Evolutionary conservation across 495 filamentous ascomycete species (phyloP).

Genomic region (Penicillium subrubescens): DNA sequence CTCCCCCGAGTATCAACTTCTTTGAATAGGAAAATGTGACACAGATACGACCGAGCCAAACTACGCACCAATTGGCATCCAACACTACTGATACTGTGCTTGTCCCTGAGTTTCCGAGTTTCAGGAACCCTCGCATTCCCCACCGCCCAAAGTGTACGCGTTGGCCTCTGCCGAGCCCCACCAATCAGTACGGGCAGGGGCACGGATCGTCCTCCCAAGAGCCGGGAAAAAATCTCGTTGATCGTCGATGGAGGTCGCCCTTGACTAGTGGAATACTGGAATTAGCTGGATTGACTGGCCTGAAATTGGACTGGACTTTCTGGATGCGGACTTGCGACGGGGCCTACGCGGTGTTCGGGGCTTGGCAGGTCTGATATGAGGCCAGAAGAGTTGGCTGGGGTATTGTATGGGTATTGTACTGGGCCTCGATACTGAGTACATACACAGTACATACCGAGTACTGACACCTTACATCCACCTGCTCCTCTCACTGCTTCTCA

Average conservation of each 20-base stretch:
- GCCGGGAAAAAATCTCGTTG: constrained; percentile 6
- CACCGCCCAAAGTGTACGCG: constrained; percentile 25
- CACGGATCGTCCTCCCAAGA: constrained; percentile 27
- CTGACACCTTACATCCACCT: background rate
- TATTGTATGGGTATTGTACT: background rate
- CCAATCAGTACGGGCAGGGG: constrained; percentile 23
- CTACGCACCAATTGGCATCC: background rate
- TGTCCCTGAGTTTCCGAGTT: background rate
- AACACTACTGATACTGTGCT: background rate
- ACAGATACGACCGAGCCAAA: background rate
- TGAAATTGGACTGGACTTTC: background rate
- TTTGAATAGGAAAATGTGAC: background rate
- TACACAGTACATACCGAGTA: background rate
- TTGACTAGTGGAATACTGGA: background rate
- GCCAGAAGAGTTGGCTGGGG: background rate
- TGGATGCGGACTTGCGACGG: constrained; percentile 1
- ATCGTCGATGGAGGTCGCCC: constrained; percentile 5
- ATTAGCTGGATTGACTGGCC: background rate
- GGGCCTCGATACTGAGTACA: background rate
- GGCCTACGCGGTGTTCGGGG: constrained; percentile 13
- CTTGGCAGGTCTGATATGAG: constrained; percentile 14
- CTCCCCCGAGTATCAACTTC: background rate
- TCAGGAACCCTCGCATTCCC: constrained; percentile 14
- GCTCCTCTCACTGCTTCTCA: background rate
- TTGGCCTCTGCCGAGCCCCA: constrained; percentile 18